A percentile compares a stretch with the other conserved stretches of the same genome.
These are phyloP conservation scores for Xylaria acuta DNA, from an alignment of 495 filamentous ascomycete species.

Conservation along the genomic window DNA sequence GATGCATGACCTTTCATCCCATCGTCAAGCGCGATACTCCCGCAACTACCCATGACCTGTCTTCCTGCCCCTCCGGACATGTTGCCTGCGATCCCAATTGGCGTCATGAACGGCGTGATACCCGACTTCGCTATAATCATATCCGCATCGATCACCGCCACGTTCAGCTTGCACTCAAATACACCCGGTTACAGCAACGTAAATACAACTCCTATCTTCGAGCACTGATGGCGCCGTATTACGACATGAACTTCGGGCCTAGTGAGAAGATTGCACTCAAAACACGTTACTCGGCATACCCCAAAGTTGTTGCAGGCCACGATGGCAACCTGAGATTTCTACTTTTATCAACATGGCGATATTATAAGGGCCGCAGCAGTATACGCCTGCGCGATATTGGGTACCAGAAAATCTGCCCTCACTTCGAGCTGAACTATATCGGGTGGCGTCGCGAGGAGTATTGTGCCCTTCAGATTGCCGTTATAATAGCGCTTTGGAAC, in stretches of 20 bases:
- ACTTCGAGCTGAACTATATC: not conserved
- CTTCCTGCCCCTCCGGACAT: not conserved
- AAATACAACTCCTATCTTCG: not conserved
- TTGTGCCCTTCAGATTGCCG: not conserved
- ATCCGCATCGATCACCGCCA: not conserved
- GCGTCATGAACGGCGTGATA: not conserved
- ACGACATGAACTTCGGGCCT: not conserved
- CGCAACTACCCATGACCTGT: not conserved
- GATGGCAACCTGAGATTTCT: constrained; percentile 18
- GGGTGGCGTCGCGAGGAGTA: no score
- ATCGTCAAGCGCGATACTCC: not conserved
- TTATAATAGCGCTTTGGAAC: not conserved
- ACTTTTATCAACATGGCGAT: constrained; percentile 9
- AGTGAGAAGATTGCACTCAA: not conserved
- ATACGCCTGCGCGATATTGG: not conserved
- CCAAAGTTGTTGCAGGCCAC: not conserved
- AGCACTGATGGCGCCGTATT: not conserved
- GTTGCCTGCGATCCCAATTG: not conserved
- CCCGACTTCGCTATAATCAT: not conserved
- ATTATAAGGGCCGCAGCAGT: not conserved
- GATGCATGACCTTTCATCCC: constrained; percentile 2
- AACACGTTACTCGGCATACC: not conserved
- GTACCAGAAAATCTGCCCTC: not conserved
- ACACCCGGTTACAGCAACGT: not conserved
- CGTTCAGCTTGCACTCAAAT: constrained; percentile 15